Conservation (phyloP, 2,329 filamentous ascomycete species). For the Colletotrichum musicola region DNA sequence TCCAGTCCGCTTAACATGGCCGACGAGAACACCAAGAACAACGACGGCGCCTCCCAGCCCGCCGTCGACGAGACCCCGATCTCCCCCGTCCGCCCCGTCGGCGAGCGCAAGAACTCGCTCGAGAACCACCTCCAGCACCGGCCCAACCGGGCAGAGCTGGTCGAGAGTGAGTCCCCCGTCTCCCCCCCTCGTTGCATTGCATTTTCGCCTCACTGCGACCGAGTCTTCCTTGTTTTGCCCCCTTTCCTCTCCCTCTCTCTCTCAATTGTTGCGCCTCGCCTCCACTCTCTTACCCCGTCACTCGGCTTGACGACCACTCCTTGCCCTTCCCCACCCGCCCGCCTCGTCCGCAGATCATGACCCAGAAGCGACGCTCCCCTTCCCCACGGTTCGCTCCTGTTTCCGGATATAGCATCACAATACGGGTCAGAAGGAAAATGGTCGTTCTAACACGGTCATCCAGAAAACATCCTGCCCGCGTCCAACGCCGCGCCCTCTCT, state of each 20-base stretch:
- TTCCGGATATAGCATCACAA: conserved; percentile 7
- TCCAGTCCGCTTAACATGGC: conserved; percentile 47
- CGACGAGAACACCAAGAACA: conserved; percentile 42
- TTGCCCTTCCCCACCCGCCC: conserved; percentile 19
- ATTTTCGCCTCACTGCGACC: not conserved
- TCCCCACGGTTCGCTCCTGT: conserved; percentile 6
- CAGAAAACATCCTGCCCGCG: conserved; percentile 88
- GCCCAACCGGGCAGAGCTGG: conserved; percentile 79
- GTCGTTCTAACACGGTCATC: conserved; percentile 25
- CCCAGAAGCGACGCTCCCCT: not conserved
- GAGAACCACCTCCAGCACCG: conserved; percentile 80
- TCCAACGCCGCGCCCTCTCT: conserved; percentile 83
- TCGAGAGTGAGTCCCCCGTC: conserved; percentile 74
- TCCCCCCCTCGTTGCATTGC: not conserved
- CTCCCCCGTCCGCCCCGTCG: conserved; percentile 63
- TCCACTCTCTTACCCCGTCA: not conserved
- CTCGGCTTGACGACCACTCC: not conserved
- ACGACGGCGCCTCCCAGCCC: conserved; percentile 24
- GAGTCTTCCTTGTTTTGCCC: conserved; percentile 17
- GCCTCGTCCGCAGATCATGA: conserved; percentile 33
- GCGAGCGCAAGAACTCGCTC: conserved; percentile 74
- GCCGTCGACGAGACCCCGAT: conserved; percentile 70
- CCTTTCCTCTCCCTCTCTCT: not conserved
- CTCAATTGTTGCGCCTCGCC: not conserved
- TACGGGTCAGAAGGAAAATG: not conserved